Percentiles rank a stretch among this genome's conserved stretches.
These are phyloP conservation scores for Tulasnella sp. DNA, from an alignment of 768 basidiomycete genomes.

Conservation along the genomic window DNA sequence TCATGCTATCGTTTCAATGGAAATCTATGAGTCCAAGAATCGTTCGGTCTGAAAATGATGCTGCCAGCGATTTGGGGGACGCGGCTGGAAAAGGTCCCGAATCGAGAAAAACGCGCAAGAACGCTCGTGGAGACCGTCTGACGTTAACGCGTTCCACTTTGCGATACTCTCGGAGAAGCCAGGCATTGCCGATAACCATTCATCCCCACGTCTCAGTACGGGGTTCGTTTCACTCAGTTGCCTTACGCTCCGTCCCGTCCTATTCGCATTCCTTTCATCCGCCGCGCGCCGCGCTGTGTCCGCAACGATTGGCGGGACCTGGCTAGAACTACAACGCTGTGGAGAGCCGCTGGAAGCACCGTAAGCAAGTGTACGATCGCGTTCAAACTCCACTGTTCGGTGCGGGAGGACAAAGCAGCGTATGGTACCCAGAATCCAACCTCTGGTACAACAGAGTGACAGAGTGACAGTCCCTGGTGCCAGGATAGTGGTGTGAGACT, in stretches of 20 bases:
- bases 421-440: background rate
- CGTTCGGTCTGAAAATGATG: background rate
- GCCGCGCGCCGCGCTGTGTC: background rate
- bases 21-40: background rate
- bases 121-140: background rate
- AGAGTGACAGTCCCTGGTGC: background rate
- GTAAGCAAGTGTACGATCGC: background rate
- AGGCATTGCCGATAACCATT: background rate
- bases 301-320: background rate
- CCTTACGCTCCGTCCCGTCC: background rate
- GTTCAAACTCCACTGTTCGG: conserved; percentile 12
- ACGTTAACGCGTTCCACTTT: background rate
- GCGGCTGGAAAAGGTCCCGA: too few species aligned
- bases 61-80: background rate
- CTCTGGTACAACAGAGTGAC: background rate
- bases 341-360: background rate
- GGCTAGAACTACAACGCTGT: background rate
- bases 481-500: background rate
- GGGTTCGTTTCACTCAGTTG: background rate
- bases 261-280: background rate
- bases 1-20: background rate
- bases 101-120: too few species aligned
- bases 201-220: background rate
- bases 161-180: background rate
- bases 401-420: background rate